These are phyloP conservation scores for Populus alba DNA, from an alignment of 345 rosid genomes.

Conservation along the genomic window DNA sequence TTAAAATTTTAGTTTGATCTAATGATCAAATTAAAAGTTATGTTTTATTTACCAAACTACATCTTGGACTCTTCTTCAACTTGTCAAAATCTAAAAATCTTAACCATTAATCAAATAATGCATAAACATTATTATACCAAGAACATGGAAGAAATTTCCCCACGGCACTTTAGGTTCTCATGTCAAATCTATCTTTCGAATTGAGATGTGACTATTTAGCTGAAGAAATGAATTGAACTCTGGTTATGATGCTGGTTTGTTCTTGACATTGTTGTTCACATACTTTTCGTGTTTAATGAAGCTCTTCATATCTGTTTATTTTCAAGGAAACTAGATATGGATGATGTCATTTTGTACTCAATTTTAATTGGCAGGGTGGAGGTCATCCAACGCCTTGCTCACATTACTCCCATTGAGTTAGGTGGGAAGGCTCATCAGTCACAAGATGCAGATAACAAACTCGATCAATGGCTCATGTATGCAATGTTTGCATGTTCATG, in stretches of 20 bases:
- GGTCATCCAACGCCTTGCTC: constrained; percentile 75
- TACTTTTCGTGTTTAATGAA: constrained; percentile 6
- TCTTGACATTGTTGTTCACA: neutral
- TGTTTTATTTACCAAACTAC: too few species aligned
- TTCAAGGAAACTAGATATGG: neutral
- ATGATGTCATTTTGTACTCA: neutral
- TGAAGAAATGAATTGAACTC: neutral
- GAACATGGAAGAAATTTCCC: too few species aligned
- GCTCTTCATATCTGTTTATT: constrained; percentile 4
- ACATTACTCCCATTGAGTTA: constrained; percentile 85
- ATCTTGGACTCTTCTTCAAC: too few species aligned
- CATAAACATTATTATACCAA: too few species aligned
- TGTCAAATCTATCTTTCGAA: neutral
- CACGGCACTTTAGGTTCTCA: neutral
- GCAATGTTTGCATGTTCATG: constrained; percentile 96
- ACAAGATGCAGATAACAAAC: constrained; percentile 86
- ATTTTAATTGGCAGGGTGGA: constrained; percentile 56
- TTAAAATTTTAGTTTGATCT: too few species aligned
- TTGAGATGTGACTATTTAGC: constrained; percentile 5
- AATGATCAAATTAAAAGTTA: too few species aligned
- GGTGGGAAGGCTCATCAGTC: constrained; percentile 92
- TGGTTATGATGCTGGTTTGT: constrained; percentile 3
- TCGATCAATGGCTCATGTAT: constrained; percentile 98
- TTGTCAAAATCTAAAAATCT: too few species aligned
- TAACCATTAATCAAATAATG: too few species aligned